phyloP scores from a whole-genome alignment of 164 flowering plant genomes.

The Tetrastigma voinierianum region DNA sequence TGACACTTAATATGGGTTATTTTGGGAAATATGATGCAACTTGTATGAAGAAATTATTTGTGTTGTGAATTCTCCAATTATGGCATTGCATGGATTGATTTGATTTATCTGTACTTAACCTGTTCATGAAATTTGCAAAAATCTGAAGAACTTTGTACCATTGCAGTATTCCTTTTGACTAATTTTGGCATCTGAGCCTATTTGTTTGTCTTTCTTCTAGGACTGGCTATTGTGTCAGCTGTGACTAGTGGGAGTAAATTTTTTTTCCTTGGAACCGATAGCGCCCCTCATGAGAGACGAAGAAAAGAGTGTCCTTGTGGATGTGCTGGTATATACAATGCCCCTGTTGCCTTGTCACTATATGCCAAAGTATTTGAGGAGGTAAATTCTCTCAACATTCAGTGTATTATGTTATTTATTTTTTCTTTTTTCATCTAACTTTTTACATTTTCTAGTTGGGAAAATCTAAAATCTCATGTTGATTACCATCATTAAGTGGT shows the following conservation, averaged over 20 bases:
- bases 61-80: too few relatives aligned
- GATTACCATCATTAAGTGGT: background rate
- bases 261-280: slow-evolving; percentile 96
- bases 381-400: slow-evolving; percentile 38
- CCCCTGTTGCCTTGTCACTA: slow-evolving; percentile 82
- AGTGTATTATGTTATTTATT: background rate
- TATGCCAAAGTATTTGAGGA: slow-evolving; percentile 96
- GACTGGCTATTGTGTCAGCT: slow-evolving; percentile 87
- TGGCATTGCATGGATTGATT: background rate
- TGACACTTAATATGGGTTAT: too few relatives aligned
- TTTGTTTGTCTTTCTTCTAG: slow-evolving; percentile 33
- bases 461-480: background rate
- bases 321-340: slow-evolving; percentile 93
- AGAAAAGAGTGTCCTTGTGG: slow-evolving; percentile 86
- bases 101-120: background rate
- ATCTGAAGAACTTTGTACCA: too few relatives aligned
- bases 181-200: slow-evolving; percentile 2
- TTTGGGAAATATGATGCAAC: too few relatives aligned
- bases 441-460: background rate
- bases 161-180: background rate
- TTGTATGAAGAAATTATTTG: too few relatives aligned
- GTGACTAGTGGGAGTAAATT: slow-evolving; percentile 86
- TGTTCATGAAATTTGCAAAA: too few relatives aligned
- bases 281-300: slow-evolving; percentile 92
- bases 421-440: background rate